phyloP scores from a whole-genome alignment of 345 rosid genomes.

The Citrus maxima region DNA sequence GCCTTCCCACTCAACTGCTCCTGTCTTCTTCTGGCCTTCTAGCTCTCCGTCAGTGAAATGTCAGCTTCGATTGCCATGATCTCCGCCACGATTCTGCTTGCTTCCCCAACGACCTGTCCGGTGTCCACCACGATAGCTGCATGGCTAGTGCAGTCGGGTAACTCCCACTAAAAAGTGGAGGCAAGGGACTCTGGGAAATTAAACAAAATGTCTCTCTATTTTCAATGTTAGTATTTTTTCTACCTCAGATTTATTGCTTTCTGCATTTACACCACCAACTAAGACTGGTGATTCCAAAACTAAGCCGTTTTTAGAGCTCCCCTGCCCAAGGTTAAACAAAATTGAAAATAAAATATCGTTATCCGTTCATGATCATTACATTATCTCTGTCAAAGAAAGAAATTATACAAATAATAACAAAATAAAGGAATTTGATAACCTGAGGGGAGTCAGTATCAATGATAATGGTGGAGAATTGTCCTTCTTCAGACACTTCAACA shows the following conservation, averaged over 20 bases:
- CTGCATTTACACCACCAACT: slow-evolving; percentile 7
- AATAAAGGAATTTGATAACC: slow-evolving; percentile 17
- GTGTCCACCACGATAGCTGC: no score
- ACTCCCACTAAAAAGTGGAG: slow-evolving; percentile 42
- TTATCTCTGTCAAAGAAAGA: background rate
- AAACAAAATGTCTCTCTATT: background rate
- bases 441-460: slow-evolving; percentile 8
- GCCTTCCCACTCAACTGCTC: no score
- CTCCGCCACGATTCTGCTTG: no score
- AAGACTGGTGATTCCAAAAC: background rate
- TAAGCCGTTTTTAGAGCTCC: background rate
- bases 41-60: no score
- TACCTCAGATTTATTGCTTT: slow-evolving; percentile 9
- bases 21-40: no score
- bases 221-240: no score
- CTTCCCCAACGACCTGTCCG: no score
- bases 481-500: slow-evolving; percentile 8
- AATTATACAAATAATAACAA: background rate
- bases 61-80: no score
- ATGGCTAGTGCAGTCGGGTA: no score
- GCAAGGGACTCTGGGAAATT: slow-evolving; percentile 33
- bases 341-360: background rate
- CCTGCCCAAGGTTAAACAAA: slow-evolving; percentile 13
- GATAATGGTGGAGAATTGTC: slow-evolving; percentile 38
- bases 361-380: background rate